Base-by-base conservation (phyloP, 805 yeast genomes). In the Monosporozyma solicola region DNA sequence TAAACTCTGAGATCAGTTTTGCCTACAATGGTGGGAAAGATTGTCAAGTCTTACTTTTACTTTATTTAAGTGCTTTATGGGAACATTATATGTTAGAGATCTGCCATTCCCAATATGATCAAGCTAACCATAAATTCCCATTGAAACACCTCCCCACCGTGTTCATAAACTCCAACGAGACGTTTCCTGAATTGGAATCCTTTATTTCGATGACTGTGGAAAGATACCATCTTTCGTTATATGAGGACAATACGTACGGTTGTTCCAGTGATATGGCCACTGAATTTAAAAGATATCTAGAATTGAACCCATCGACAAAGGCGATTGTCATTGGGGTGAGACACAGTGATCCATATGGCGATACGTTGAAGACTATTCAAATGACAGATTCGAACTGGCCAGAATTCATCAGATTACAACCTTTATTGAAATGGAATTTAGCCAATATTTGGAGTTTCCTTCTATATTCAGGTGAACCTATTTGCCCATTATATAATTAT, bases 1-100 rank as follows among this genome's bases (percentile, higher is more conserved):
- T 64, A 13, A 57, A 57, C 48, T 72, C 75, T 11, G 83, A 85
- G 54, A 69, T 87, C 3, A 85, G 97, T 0, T 74, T 94, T 13
- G 86, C 96, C 2, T 94, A 85, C 68, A 94, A 94, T 65, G 99
- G 99, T 10, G 99, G 99, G 1, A 94, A 94, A 64, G 99, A 94
- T 70, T 94, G 98, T 62, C 79, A 91, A 48, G 97, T 91, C 33
- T 82, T 92, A 85, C 75, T 94, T 52, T 73, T 89, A 15, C 63
- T 94, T 5, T 80, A 87, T 51, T 70, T 91, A 50, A 84, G 94
- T 1, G 80, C 79, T 24, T 72, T 69, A 52, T 62, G 59, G 73
- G 66, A 65, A 49, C 61, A 58, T 35, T 66, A 60, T 35, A 51
- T 50, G 29, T 45, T 24, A 9, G 57, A 54, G 45, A 60, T 48